Base-by-base conservation (phyloP, 768 basidiomycete genomes). In the Gymnopilus dilepis region DNA sequence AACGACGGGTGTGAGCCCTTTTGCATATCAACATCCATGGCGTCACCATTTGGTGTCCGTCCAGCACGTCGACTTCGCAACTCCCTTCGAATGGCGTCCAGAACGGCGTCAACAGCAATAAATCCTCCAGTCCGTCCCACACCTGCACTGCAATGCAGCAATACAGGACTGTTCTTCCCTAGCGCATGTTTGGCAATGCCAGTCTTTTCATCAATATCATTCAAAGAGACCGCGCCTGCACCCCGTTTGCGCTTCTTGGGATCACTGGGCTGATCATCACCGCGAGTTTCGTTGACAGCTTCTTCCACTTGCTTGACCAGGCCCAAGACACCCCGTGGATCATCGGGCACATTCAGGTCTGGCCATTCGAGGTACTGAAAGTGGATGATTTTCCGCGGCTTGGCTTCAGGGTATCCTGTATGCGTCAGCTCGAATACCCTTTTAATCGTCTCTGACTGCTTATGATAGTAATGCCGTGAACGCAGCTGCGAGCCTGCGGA, bases 351-450 rank as follows among this genome's bases (percentile, higher is more conserved):
- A 71, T 95, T 95, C 80, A 98, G 90, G 69, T 99, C 97, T 2
- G 96, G 94, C 97, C 97, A 99, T 38, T 91, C 90, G 38, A 96
- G 82, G 70, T 95, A 98, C 73, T 99, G 97, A 54, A 98, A 77
- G 69, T 99, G 97, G 0, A 89, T 82, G 15, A 99, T 81, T 59
- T 76, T 82, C n/a, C 94, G 81, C 2, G 88, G 80, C 2, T 84
- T 80, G 12, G 82, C 79, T 17, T 80, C 74, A 0, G 91, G 89
- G 65, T 88, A 85, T 28, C 78, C 80, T 1, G 75, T 75, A 67
- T 95, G 86, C 42, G 82, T 79, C 33, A 98, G 81, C 52, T 86
- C 80, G 69, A 98, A 93, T 9, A 83, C 82, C 56, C 90, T 81
- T 63, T 82, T 84, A 63, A 91, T 82, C 15, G 75, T 78, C 40